Percentiles rank a stretch among this genome's conserved stretches.
Evolutionary conservation across 2,329 filamentous ascomycete species (phyloP).

Genomic region (Fusarium sp.): DNA sequence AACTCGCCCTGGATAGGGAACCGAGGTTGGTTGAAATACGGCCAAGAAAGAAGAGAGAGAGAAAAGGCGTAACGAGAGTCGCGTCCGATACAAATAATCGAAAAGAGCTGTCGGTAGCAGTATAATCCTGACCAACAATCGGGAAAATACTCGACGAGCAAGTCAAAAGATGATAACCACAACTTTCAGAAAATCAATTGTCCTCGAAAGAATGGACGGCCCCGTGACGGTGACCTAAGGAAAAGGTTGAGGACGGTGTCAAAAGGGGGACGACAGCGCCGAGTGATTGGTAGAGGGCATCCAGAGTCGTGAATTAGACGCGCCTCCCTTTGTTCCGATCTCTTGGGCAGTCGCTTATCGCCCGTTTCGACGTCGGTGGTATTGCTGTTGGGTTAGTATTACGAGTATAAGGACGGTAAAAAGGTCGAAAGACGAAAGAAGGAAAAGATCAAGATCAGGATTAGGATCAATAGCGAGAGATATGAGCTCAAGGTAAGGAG

Average conservation of each 20-base stretch:
- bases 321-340: constrained; percentile 32
- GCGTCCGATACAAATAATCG: constrained; percentile 28
- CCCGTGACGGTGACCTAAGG: constrained; percentile 33
- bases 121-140: constrained; percentile 8
- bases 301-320: constrained; percentile 30
- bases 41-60: constrained; percentile 3
- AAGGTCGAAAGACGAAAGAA: constrained; percentile 17
- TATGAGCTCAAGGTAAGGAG: constrained; percentile 21
- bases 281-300: constrained; percentile 38
- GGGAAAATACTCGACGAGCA: neutral
- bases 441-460: constrained; percentile 8
- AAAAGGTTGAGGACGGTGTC: constrained; percentile 23
- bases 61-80: constrained; percentile 25
- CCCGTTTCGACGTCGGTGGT: constrained; percentile 24
- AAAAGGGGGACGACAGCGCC: constrained; percentile 32
- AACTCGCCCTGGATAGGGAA: constrained; percentile 18
- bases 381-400: constrained; percentile 38
- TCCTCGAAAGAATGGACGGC: constrained; percentile 34
- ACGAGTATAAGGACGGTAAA: constrained; percentile 15
- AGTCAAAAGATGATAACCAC: constrained; percentile 13
- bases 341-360: constrained; percentile 32
- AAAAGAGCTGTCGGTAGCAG: constrained; percentile 10
- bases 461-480: neutral
- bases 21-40: constrained; percentile 29
- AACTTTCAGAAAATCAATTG: constrained; percentile 13